Percentiles rank a stretch among this genome's conserved stretches.
These are phyloP conservation scores for Coemansia sp. DNA, from an alignment of 192 early-diverging fungal genomes.

Conservation along the genomic window DNA sequence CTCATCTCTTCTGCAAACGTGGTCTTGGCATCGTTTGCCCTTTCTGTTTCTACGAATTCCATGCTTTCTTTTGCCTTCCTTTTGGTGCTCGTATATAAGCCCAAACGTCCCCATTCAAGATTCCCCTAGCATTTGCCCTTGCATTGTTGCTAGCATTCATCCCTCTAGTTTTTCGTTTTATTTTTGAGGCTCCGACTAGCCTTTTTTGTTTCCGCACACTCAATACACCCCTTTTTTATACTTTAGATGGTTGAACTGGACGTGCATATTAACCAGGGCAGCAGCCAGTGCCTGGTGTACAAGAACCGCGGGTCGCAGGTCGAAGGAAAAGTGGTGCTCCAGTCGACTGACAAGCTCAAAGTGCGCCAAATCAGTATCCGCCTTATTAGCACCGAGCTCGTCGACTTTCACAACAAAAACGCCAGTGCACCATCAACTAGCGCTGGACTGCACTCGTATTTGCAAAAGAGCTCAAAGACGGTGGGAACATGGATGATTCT, in stretches of 20 bases:
- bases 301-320: constrained; percentile 29
- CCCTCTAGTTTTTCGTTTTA: constrained; percentile 1
- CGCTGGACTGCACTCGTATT: constrained; percentile 19
- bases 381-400: constrained; percentile 33
- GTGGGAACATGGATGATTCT: constrained; percentile 35
- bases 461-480: constrained; percentile 38
- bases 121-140: background rate
- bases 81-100: background rate
- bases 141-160: constrained; percentile 1
- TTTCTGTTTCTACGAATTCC: background rate
- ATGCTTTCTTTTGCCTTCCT: background rate
- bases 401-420: constrained; percentile 28
- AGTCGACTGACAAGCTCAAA: constrained; percentile 34
- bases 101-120: background rate
- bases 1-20: background rate
- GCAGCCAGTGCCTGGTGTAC: constrained; percentile 33
- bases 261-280: constrained; percentile 22
- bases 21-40: background rate
- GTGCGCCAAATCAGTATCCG: constrained; percentile 39
- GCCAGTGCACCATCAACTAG: background rate
- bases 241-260: constrained; percentile 25
- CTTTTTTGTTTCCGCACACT: background rate
- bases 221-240: background rate
- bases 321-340: constrained; percentile 28
- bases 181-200: background rate